These are phyloP conservation scores for Ceratobasidium sp. DNA, from an alignment of 1,284 basidiomycete genomes.

Conservation along the genomic window DNA sequence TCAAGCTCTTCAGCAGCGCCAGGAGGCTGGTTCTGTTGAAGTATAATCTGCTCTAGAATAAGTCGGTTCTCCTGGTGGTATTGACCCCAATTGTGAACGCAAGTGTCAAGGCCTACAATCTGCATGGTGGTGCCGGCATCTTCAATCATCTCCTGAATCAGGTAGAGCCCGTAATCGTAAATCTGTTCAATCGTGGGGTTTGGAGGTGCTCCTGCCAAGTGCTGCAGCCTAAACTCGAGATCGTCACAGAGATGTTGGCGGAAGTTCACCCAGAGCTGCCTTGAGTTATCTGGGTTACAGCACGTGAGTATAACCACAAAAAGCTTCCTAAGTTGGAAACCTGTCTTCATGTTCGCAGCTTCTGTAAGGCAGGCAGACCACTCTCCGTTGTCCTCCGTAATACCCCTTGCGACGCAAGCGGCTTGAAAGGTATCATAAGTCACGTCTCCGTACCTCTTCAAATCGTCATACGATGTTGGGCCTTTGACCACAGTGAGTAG, in stretches of 20 bases:
- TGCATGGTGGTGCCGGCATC: conserved; percentile 47
- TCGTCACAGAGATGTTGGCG: conserved; percentile 60
- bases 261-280: conserved; percentile 59
- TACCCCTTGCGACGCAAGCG: conserved; percentile 60
- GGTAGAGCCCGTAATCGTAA: conserved; percentile 61
- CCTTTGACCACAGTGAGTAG: conserved; percentile 56
- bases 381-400: conserved; percentile 55
- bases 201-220: conserved; percentile 47
- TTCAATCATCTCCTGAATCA: conserved; percentile 57
- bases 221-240: conserved; percentile 48
- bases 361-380: conserved; percentile 62
- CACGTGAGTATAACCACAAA: conserved; percentile 61
- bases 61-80: conserved; percentile 55
- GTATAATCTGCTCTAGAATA: conserved; percentile 60
- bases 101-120: conserved; percentile 56
- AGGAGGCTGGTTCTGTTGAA: conserved; percentile 53
- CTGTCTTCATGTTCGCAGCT: conserved; percentile 61
- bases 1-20: conserved; percentile 48
- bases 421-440: conserved; percentile 55
- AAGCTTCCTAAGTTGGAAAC: conserved; percentile 57
- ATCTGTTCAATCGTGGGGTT: conserved; percentile 56
- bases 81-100: conserved; percentile 49
- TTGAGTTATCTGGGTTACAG: conserved; percentile 57
- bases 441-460: conserved; percentile 46
- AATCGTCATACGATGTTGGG: too few species aligned